Evolutionary conservation across 2,329 filamentous ascomycete species (phyloP).

Genomic region (Xylaria sp.): DNA sequence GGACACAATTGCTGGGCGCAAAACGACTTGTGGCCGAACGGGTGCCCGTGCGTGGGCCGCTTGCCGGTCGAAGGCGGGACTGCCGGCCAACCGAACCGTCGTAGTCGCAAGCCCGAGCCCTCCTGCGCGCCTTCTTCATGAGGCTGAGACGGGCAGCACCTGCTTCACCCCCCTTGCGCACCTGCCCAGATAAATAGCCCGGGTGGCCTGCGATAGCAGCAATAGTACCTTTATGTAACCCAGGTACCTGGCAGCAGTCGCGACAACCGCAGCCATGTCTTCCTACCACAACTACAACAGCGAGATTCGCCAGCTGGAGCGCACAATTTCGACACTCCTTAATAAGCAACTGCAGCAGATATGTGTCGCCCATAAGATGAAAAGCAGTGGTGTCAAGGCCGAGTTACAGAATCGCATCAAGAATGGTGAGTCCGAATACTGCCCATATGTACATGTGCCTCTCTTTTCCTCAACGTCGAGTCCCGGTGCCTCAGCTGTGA

Average conservation of each 20-base stretch:
- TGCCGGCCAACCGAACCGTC: neutral
- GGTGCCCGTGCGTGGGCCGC: neutral
- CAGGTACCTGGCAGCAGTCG: neutral
- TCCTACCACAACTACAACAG: constrained; percentile 34
- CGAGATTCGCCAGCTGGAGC: constrained; percentile 60
- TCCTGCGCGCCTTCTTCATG: constrained; percentile 45
- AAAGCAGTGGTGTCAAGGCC: constrained; percentile 86
- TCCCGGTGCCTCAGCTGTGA: neutral
- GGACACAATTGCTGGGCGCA: neutral
- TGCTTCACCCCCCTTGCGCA: constrained; percentile 36
- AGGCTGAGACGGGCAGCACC: constrained; percentile 36
- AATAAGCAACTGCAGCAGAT: constrained; percentile 79
- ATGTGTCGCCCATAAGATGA: constrained; percentile 77
- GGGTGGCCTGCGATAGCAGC: neutral
- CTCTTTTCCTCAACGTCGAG: neutral
- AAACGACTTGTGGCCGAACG: neutral
- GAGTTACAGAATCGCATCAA: constrained; percentile 83
- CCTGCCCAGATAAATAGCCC: constrained; percentile 43
- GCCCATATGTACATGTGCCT: neutral
- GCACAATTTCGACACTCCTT: constrained; percentile 59
- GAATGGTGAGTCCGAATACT: constrained; percentile 69
- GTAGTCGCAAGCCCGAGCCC: constrained; percentile 9
- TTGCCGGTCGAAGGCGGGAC: constrained; percentile 3
- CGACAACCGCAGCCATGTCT: constrained; percentile 40
- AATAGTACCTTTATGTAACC: too few relatives aligned